Conservation (phyloP, 164 flowering plant genomes). For the Echeveria elegans region DNA sequence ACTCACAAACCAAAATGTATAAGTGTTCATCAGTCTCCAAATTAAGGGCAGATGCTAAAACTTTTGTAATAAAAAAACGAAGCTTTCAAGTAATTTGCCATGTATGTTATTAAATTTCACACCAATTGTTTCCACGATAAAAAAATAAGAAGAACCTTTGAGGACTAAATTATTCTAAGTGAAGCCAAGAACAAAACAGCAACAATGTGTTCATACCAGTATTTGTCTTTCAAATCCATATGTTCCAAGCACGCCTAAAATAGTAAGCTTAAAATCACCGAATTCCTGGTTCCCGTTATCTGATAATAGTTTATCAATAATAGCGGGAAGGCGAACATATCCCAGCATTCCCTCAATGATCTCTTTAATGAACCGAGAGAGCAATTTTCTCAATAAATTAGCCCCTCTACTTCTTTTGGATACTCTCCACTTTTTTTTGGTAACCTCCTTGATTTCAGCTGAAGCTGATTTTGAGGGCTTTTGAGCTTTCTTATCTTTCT, state of each 20-base stretch:
- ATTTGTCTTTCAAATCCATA: constrained; percentile 91
- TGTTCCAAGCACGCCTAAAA: constrained; percentile 86
- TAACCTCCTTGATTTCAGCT: constrained; percentile 22
- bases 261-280: constrained; percentile 86
- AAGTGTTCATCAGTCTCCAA: too few relatives aligned
- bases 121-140: not conserved
- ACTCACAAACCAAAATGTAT: too few relatives aligned
- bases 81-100: too few relatives aligned
- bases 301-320: constrained; percentile 87
- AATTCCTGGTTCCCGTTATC: constrained; percentile 90
- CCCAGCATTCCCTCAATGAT: constrained; percentile 97
- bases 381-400: constrained; percentile 46
- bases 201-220: constrained; percentile 41
- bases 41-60: too few relatives aligned
- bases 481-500: constrained; percentile 18
- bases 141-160: not conserved
- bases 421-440: constrained; percentile 40
- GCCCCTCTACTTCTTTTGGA: constrained; percentile 37
- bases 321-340: constrained; percentile 74
- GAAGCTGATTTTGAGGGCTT: constrained; percentile 18
- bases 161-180: not conserved
- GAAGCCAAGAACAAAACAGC: not conserved
- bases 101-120: too few relatives aligned
- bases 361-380: constrained; percentile 75
- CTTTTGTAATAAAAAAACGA: too few relatives aligned